Evolutionary conservation across 1,139 yeast genomes (phyloP).

Genomic region (Pichia norvegensis): DNA sequence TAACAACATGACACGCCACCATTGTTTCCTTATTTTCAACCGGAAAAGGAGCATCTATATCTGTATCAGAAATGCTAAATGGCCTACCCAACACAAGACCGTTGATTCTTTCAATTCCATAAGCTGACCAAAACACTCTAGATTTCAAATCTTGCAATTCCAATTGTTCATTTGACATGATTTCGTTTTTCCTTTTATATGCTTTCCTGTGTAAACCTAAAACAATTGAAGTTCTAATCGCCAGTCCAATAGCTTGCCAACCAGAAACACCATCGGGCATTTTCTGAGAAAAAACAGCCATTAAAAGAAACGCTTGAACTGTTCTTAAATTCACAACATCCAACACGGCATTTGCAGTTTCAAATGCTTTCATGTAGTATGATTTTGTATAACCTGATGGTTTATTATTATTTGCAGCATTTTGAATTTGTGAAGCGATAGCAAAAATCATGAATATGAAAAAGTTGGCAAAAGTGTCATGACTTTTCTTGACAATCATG

Average conservation of each 20-base stretch:
- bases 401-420: slow-evolving; percentile 34
- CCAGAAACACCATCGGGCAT: slow-evolving; percentile 28
- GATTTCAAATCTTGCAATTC: slow-evolving; percentile 15
- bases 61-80: slow-evolving; percentile 23
- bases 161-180: slow-evolving; percentile 2
- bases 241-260: slow-evolving; percentile 29
- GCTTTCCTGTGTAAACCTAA: slow-evolving; percentile 27
- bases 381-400: slow-evolving; percentile 37
- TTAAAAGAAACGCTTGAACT: slow-evolving; percentile 27
- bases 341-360: slow-evolving; percentile 31
- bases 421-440: slow-evolving; percentile 41
- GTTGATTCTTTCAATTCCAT: slow-evolving; percentile 24
- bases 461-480: slow-evolving; percentile 26
- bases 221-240: slow-evolving; percentile 24
- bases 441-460: slow-evolving; percentile 47
- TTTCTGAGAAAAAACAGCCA: slow-evolving; percentile 28
- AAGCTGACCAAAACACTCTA: slow-evolving; percentile 26
- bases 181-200: slow-evolving; percentile 8
- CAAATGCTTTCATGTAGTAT: slow-evolving; percentile 39
- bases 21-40: slow-evolving; percentile 13
- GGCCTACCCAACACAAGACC: slow-evolving; percentile 25
- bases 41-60: slow-evolving; percentile 26
- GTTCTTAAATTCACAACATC: slow-evolving; percentile 21
- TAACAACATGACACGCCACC: slow-evolving; percentile 31
- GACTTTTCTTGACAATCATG: slow-evolving; percentile 20